These are phyloP conservation scores for Melaleuca alternifolia DNA, from an alignment of 345 rosid species.

Conservation along the genomic window DNA sequence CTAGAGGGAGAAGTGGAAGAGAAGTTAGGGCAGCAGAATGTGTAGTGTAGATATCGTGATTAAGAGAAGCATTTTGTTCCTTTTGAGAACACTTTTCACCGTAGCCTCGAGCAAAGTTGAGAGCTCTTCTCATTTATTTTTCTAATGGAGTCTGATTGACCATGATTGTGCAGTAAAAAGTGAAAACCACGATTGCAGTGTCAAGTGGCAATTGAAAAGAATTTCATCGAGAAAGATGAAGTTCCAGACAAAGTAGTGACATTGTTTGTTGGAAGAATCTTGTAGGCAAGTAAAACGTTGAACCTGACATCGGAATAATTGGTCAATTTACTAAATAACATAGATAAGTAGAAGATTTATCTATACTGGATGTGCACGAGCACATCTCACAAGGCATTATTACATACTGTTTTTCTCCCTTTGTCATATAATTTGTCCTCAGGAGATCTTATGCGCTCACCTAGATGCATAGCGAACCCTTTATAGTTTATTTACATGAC, in stretches of 20 bases:
- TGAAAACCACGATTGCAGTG: neutral
- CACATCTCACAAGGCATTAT: neutral
- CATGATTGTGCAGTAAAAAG: neutral
- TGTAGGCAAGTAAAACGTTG: neutral
- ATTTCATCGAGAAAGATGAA: neutral
- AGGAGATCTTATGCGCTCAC: neutral
- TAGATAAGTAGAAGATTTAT: neutral
- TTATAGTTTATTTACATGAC: neutral
- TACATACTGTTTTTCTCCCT: neutral
- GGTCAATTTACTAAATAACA: neutral
- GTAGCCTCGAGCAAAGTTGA: neutral
- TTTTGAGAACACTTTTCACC: neutral
- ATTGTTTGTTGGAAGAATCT: neutral
- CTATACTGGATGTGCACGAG: neutral
- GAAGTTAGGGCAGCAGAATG: neutral
- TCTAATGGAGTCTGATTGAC: neutral
- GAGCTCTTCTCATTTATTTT: neutral
- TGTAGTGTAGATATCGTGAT: neutral
- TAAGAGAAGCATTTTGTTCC: neutral
- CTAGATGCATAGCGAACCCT: neutral
- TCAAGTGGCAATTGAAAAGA: neutral
- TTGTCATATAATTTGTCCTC: neutral
- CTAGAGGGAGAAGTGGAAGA: neutral
- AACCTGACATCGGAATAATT: neutral
- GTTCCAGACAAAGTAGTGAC: neutral